These are phyloP conservation scores for Sclerotinia minor DNA, from an alignment of 2,329 filamentous ascomycete species.

Conservation along the genomic window DNA sequence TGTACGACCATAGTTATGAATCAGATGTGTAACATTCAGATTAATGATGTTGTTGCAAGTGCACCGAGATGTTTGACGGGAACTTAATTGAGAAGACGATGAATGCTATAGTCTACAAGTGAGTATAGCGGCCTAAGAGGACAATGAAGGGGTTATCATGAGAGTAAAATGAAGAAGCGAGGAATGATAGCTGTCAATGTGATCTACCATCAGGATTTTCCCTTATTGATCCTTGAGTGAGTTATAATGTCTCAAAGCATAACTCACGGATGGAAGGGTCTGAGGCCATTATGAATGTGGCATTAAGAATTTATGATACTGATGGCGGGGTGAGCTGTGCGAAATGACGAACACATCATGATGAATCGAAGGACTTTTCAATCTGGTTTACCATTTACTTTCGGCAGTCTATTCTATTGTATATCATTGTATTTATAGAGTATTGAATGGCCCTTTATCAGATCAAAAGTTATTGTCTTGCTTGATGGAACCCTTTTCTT, in stretches of 20 bases:
- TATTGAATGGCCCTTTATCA: background rate
- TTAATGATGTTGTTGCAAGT: background rate
- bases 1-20: background rate
- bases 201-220: too few species aligned
- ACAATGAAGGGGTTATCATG: background rate
- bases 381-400: background rate
- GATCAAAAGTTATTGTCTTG: background rate
- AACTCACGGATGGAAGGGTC: background rate
- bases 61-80: background rate
- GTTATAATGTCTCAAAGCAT: background rate
- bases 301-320: conserved; percentile 15
- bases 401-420: background rate
- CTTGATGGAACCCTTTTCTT: background rate
- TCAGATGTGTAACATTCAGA: conserved; percentile 13
- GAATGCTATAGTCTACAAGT: background rate
- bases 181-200: background rate
- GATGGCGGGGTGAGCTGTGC: background rate
- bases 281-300: conserved; percentile 20
- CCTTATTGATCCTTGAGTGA: too few species aligned
- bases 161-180: background rate
- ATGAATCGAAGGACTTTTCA: too few species aligned
- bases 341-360: background rate
- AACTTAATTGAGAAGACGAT: background rate
- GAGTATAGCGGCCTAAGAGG: background rate
- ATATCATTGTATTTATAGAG: background rate